These are phyloP conservation scores for Monosporozyma aquatica DNA, from an alignment of 805 yeast species.

Conservation along the genomic window DNA sequence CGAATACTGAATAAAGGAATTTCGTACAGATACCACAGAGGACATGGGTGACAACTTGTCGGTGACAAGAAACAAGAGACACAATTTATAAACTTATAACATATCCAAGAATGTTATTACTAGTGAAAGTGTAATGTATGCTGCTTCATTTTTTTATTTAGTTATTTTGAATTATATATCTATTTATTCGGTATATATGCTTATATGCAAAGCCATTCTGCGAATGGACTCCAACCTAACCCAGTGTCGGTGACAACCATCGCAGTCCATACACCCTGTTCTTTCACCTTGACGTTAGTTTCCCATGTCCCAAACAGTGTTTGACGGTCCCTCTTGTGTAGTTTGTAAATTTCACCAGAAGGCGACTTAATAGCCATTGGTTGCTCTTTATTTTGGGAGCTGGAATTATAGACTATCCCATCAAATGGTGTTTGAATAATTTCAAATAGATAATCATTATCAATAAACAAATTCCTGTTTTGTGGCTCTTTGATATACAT, in stretches of 20 bases:
- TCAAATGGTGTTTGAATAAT: conserved; percentile 53
- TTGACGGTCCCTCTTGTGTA: conserved; percentile 41
- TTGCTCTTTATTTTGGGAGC: conserved; percentile 33
- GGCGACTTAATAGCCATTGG: conserved; percentile 76
- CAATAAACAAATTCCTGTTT: conserved; percentile 46
- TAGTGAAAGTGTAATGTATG: too few species aligned
- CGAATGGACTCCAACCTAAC: conserved; percentile 76
- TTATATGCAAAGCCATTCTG: conserved; percentile 76
- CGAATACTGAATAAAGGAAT: too few species aligned
- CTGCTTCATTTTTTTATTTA: too few species aligned
- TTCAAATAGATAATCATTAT: conserved; percentile 56
- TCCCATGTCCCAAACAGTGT: conserved; percentile 50
- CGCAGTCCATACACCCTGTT: conserved; percentile 76
- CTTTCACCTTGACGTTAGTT: conserved; percentile 51
- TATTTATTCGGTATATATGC: too few species aligned
- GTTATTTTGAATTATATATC: too few species aligned
- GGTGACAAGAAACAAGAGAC: too few species aligned
- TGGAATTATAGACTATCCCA: conserved; percentile 32
- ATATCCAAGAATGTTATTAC: too few species aligned
- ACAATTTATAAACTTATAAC: too few species aligned
- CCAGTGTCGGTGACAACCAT: conserved; percentile 71
- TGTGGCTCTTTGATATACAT: conserved; percentile 83
- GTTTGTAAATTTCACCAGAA: conserved; percentile 61
- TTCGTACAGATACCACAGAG: too few species aligned
- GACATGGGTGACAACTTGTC: too few species aligned